Evolutionary conservation across 345 rosid species (phyloP).

Genomic region (Dovyalis caffra): DNA sequence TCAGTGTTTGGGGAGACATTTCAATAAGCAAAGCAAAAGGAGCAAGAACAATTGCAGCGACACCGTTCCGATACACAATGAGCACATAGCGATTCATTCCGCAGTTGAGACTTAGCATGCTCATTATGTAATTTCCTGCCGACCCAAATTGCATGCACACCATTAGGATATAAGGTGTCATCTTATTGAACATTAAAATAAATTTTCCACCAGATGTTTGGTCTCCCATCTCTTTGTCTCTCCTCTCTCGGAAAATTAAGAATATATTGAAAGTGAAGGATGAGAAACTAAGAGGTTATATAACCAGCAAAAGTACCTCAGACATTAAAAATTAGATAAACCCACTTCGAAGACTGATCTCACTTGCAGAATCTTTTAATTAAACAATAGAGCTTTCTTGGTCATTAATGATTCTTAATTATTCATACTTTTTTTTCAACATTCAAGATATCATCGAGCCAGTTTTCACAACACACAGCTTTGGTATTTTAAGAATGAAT

Average conservation of each 20-base stretch:
- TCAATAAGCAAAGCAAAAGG: slow-evolving; percentile 77
- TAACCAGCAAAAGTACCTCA: too few species aligned
- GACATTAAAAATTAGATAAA: too few species aligned
- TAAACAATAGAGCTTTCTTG: too few species aligned
- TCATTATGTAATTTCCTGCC: slow-evolving; percentile 64
- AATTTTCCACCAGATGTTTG: not conserved
- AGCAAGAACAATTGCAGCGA: slow-evolving; percentile 70
- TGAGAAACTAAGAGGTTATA: not conserved
- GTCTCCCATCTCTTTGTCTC: not conserved
- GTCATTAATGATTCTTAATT: too few species aligned
- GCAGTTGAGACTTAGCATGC: slow-evolving; percentile 54
- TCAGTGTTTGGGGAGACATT: slow-evolving; percentile 57
- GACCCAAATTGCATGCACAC: slow-evolving; percentile 63
- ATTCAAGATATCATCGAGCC: too few species aligned
- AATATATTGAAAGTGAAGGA: not conserved
- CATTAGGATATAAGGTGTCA: slow-evolving; percentile 67
- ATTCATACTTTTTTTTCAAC: too few species aligned
- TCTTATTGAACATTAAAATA: not conserved
- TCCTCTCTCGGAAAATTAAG: not conserved
- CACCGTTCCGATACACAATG: slow-evolving; percentile 64
- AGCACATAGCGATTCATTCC: slow-evolving; percentile 80
- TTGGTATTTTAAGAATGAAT: too few species aligned
- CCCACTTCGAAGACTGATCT: too few species aligned
- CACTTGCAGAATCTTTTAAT: too few species aligned
- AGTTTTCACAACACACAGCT: too few species aligned